Evolutionary conservation across 805 yeast genomes (phyloP), one percentile per base, ranked within the genome.

Genomic region (Myxozyma neotropica): DNA sequence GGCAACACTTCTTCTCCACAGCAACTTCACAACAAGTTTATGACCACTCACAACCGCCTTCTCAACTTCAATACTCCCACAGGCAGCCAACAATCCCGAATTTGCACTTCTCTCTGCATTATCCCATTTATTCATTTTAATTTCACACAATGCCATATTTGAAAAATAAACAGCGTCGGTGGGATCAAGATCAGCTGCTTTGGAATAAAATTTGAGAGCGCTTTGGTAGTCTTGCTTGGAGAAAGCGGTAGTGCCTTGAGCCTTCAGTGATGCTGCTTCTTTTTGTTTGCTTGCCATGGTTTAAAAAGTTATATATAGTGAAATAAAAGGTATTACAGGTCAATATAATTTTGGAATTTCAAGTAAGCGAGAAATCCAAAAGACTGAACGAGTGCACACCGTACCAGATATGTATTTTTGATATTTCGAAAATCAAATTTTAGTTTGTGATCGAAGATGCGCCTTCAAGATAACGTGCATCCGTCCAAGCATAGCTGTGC

Each of bases 141-240:
- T 69, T 62, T 80, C 78, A n/a, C 89, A 78, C 75, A 84, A 83
- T 0, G 94, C 87, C 45, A 87, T 73, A 68, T 88, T 88, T n/a
- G 92, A 81, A 68, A 78, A 84, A 0, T 84, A 73, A 0, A 85
- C 78, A 0, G 91, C 79, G 60, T 83, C 81, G 0, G 64, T 38
- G 0, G 84, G 79, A 51, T 81, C 81, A 17, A 76, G 33, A 7
- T 72, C 72, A 38, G 85, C 76, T 2, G 92, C 90, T 51, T 80
- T 79, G 10, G 81, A 70, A 70, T 88, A 88, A 0, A 77, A 71
- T 24, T 76, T 69, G 0, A 81, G 80, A 0, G 94, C 90, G 29
- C 75, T 75, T 4, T 64, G 64, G 68, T 71, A 87, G 48, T 83
- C 73, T 12, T 75, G 73, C 1, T 61, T 59, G 5, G 75, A 67